Base-by-base conservation (phyloP, 2,329 filamentous ascomycete species). In the Colletotrichum viniferum region DNA sequence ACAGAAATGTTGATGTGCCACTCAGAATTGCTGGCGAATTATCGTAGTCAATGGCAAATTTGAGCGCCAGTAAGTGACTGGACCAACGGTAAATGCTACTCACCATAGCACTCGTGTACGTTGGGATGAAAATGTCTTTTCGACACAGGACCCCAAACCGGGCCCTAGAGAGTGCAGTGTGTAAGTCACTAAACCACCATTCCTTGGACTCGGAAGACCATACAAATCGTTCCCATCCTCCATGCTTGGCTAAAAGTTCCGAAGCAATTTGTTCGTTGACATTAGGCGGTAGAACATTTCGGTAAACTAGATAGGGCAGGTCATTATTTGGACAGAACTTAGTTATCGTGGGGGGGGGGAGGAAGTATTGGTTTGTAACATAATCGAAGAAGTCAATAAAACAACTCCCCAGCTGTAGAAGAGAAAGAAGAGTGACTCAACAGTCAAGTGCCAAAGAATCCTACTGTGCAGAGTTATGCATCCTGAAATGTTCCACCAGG, bases 311-410 rank as follows among this genome's bases (percentile, higher is more conserved):
- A 18, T 48, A 48, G 18, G 38, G 38, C 38, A 48, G 38, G 5
- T n/a, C 5, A 52, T 52, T 52, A 13, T 52, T 52, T 4, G 43
- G 43, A 21, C 43, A 52, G 43, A 52, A 52, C 5, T 7, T n/a
- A n/a, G n/a, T n/a, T n/a, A n/a, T n/a, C n/a, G n/a, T n/a, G n/a
- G n/a, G n/a, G n/a, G n/a, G n/a, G n/a, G n/a, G n/a, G n/a, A n/a
- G n/a, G 3, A 36, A 36, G 34, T 36, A 0, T 36, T 16, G 18
- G 16, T 21, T 21, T 52, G 8, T 21, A 21, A 4, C 9, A 7
- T 21, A 21, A 0, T 21, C 0, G n/a, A n/a, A 18, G n/a, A 21
- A 48, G 1, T 12, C 2, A 48, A 0, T 6, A 4, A 13, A 9
- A n/a, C 10, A 0, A 48, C n/a, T 21, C 7, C 7, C 10, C 10